Evolutionary conservation across 2,329 filamentous ascomycete species (phyloP), one percentile per base, ranked within the genome.

Genomic region (Polytolypa hystricis): DNA sequence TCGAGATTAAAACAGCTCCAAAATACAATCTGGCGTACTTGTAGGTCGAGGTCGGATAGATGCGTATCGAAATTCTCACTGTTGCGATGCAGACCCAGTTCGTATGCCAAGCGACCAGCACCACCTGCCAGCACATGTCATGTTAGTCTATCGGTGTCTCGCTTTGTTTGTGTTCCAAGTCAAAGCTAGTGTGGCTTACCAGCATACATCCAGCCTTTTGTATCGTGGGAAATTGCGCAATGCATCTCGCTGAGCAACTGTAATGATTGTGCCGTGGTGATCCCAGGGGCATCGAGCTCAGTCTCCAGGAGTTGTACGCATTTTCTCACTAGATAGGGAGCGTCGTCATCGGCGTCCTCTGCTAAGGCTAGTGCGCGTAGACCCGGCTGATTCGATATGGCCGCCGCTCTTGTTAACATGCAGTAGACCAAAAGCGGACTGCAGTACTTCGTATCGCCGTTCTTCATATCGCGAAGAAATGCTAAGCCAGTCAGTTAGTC

Each of bases 1-100:
- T 44, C 43, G 19, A 46, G 44, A 15, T 40, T 34, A 19, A 44
- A 23, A 33, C 43, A 46, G 9, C 38, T 42, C 43, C 43, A 46
- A 23, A 42, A 46, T 23, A 37, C 29, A 20, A 44, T 37, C 16
- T 42, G 39, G 19, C 43, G 43, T 10, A 37, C 39, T 20, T 44
- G 29, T 11, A 44, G 30, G 15, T 44, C 43, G 18, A 38, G 33
- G 10, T 30, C 34, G 19, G 38, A 25, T 4, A 41, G 29, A 11
- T 39, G 35, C n/a, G n/a, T n/a, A n/a, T n/a, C n/a, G 8, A 40
- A 18, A 17, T 42, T 39, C n/a, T 30, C 30, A 17, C 12, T 17
- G 29, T 38, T 39, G 9, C 39, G 42, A 33, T 46, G 43, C 15
- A 46, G 35, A n/a, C 42, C 43, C 20, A 46, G 27, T 27, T 46